phyloP scores from a whole-genome alignment of 139 green algal genomes.

The Chloropicon primus region DNA sequence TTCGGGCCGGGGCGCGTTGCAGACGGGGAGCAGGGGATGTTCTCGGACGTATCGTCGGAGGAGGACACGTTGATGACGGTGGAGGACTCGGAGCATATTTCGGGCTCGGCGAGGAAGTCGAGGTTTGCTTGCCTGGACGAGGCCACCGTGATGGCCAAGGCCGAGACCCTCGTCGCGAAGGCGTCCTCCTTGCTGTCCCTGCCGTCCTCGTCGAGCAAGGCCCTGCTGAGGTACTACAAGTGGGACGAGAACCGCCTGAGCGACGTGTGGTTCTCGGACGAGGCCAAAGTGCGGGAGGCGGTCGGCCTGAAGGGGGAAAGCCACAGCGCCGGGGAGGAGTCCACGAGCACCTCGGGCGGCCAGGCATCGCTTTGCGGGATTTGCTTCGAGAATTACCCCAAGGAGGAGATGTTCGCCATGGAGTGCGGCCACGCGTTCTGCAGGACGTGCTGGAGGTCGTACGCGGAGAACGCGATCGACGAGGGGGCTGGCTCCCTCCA shows the following conservation, averaged over 20 bases:
- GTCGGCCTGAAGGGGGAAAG: constrained; percentile 41
- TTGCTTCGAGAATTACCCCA: constrained; percentile 70
- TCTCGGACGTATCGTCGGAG: not conserved
- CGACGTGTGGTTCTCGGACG: constrained; percentile 81
- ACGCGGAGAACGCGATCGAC: constrained; percentile 33
- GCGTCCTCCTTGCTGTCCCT: constrained; percentile 43
- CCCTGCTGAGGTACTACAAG: constrained; percentile 56
- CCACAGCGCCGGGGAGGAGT: not conserved
- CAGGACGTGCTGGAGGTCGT: constrained; percentile 56
- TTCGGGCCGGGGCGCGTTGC: no score
- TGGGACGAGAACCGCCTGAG: constrained; percentile 65
- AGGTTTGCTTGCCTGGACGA: not conserved
- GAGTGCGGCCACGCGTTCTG: constrained; percentile 62
- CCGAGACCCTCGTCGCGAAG: constrained; percentile 10
- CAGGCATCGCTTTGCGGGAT: constrained; percentile 49
- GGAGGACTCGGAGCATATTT: not conserved
- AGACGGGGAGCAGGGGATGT: not conserved
- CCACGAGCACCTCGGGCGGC: not conserved
- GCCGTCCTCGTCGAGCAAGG: constrained; percentile 34
- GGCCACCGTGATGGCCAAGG: not conserved
- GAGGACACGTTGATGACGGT: not conserved
- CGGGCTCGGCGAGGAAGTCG: not conserved
- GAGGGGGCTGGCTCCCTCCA: constrained; percentile 37
- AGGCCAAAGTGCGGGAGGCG: constrained; percentile 40
- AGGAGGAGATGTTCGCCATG: constrained; percentile 16